phyloP scores from a whole-genome alignment of 768 basidiomycete species.

The Rubroboletus pulcherrimus region DNA sequence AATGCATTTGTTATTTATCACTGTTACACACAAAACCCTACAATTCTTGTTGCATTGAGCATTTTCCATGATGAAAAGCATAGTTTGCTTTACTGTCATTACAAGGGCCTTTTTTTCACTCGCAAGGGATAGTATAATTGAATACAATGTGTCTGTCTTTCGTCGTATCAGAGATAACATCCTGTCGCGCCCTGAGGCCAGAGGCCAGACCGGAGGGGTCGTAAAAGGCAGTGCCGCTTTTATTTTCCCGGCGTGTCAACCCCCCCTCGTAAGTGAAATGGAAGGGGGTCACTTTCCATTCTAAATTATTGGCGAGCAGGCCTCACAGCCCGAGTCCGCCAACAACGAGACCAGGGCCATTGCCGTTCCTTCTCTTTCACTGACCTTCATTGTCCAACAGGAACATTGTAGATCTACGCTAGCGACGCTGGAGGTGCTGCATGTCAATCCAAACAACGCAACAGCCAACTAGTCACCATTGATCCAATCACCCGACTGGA shows the following conservation, averaged over 20 bases:
- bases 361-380: conserved; percentile 13
- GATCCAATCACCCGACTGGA: conserved; percentile 59
- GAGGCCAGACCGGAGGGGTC: neutral
- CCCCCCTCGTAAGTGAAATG: conserved; percentile 16
- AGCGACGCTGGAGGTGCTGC: conserved; percentile 24
- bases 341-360: conserved; percentile 24
- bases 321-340: conserved; percentile 22
- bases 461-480: conserved; percentile 48
- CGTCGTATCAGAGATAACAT: neutral
- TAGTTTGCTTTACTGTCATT: conserved; percentile 20
- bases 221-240: neutral
- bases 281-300: conserved; percentile 30
- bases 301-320: conserved; percentile 16
- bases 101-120: conserved; percentile 9
- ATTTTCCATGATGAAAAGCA: conserved; percentile 21
- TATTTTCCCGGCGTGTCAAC: conserved; percentile 1
- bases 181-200: too few relatives aligned
- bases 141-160: conserved; percentile 9
- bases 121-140: conserved; percentile 17
- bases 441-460: conserved; percentile 23
- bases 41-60: conserved; percentile 25
- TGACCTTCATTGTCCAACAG: conserved; percentile 20
- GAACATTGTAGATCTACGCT: conserved; percentile 16
- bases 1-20: conserved; percentile 34
- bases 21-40: conserved; percentile 24